Evolutionary conservation across 73 alveolate genomes (phyloP).

Genomic region (Paramecium sonneborni): DNA sequence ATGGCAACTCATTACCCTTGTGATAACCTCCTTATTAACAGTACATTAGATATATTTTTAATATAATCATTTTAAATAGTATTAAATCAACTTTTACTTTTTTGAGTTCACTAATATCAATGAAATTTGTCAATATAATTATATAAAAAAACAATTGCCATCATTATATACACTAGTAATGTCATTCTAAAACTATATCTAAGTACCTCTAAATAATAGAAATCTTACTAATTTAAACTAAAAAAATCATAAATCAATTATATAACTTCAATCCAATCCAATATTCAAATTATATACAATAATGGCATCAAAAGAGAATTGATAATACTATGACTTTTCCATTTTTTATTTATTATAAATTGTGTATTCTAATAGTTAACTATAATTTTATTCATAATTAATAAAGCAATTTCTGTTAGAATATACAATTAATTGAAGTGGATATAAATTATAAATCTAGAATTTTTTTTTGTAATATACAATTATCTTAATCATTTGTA

Average conservation of each 20-base stretch:
- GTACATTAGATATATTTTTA: neutral
- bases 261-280: neutral
- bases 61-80: neutral
- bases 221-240: too few species aligned
- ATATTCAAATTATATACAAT: neutral
- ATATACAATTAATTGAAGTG: neutral
- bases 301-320: neutral
- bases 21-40: neutral
- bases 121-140: neutral
- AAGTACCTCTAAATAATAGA: neutral
- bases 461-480: neutral
- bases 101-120: neutral
- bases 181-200: neutral
- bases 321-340: neutral
- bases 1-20: conserved; percentile 8
- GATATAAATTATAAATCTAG: neutral
- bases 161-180: neutral
- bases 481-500: neutral
- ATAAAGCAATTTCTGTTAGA: neutral
- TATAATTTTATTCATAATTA: too few species aligned
- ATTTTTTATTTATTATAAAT: too few species aligned
- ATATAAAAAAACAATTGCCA: neutral
- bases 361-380: too few species aligned
- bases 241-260: too few species aligned
- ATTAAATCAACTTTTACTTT: neutral